Base-by-base conservation (phyloP, 2,329 filamentous ascomycete species). In the Ambrosiella xylebori region DNA sequence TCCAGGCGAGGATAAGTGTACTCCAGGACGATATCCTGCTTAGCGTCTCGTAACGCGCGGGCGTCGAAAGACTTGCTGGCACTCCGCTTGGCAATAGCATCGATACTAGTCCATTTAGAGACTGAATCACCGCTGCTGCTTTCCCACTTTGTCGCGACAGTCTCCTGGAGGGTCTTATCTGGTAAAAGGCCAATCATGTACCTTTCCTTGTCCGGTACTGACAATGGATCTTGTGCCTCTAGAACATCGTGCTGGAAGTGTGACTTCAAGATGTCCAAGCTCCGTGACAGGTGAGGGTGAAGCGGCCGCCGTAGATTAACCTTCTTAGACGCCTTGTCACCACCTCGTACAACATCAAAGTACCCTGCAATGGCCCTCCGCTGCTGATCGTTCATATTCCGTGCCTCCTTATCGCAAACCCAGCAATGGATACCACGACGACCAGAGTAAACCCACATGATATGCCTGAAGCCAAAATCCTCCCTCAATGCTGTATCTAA, bases 391-490 rank as follows among this genome's bases (percentile, higher is more conserved):
- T 95, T 86, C 74, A 98, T 80, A 39, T 77, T 77, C 59, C 93
- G 80, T 0, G 90, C 93, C 59, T 84, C 83, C 66, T 85, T 87
- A 69, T 98, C 93, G 68, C 91, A 97, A 9, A 98, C 86, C 93
- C 93, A 98, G 5, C 93, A 93, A 81, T 98, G 93, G 37, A 87
- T 90, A 73, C 93, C 93, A 77, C 93, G 82, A 70, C 93, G 85
- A 64, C 93, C 93, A 0, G 93, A 98, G 71, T 98, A 98, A 6
- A 98, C 90, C 93, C 93, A 98, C 70, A 98, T 78, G 66, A 98
- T 91, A 70, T 98, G 91, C 67, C 86, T 83, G 71, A 96, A 98
- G 51, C 90, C 93, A 72, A 98, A 96, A 70, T 98, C 93, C 17
- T 97, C 88, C 56, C 89, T 79, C 64, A 98, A 71, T 0, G 90